These are phyloP conservation scores for Monosporascus ibericus DNA, from an alignment of 2,329 filamentous ascomycete genomes.

Conservation along the genomic window DNA sequence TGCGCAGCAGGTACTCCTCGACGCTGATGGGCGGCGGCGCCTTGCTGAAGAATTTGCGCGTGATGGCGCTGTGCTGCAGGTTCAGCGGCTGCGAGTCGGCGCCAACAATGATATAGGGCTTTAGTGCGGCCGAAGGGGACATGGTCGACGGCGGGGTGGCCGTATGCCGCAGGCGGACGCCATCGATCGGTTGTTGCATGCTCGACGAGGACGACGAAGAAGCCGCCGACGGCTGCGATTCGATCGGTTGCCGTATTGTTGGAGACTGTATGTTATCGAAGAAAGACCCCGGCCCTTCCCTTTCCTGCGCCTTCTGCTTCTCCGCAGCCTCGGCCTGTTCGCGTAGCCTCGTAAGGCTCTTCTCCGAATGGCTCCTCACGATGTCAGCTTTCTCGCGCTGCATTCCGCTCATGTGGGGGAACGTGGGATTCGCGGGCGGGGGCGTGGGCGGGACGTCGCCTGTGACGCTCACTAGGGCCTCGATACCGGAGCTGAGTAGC, in stretches of 20 bases:
- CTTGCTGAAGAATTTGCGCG: slow-evolving; percentile 90
- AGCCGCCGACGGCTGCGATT: slow-evolving; percentile 14
- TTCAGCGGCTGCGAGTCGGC: slow-evolving; percentile 66
- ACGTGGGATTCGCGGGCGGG: slow-evolving; percentile 55
- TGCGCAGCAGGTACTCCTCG: slow-evolving; percentile 75
- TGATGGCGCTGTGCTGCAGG: slow-evolving; percentile 77
- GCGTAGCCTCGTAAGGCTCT: slow-evolving; percentile 40
- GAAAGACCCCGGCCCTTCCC: slow-evolving; percentile 6
- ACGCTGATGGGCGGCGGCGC: slow-evolving; percentile 76
- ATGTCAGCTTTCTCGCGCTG: slow-evolving; percentile 57
- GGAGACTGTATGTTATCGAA: slow-evolving; percentile 7
- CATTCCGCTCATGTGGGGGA: slow-evolving; percentile 60
- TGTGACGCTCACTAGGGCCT: slow-evolving; percentile 64
- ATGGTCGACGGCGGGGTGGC: slow-evolving; percentile 18
- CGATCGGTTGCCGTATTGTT: slow-evolving; percentile 1
- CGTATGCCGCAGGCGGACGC: slow-evolving; percentile 42
- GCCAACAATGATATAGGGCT: slow-evolving; percentile 58
- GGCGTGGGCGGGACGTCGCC: slow-evolving; percentile 80
- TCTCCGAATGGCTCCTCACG: slow-evolving; percentile 51
- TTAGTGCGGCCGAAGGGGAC: slow-evolving; percentile 22
- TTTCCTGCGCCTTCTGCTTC: slow-evolving; percentile 20
- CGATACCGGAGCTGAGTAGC: slow-evolving; percentile 66
- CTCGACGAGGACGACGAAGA: slow-evolving; percentile 14
- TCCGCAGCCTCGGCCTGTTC: slow-evolving; percentile 30
- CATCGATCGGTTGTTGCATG: slow-evolving; percentile 40